Conservation (phyloP, 768 basidiomycete species). For the Leccinum obscurum region DNA sequence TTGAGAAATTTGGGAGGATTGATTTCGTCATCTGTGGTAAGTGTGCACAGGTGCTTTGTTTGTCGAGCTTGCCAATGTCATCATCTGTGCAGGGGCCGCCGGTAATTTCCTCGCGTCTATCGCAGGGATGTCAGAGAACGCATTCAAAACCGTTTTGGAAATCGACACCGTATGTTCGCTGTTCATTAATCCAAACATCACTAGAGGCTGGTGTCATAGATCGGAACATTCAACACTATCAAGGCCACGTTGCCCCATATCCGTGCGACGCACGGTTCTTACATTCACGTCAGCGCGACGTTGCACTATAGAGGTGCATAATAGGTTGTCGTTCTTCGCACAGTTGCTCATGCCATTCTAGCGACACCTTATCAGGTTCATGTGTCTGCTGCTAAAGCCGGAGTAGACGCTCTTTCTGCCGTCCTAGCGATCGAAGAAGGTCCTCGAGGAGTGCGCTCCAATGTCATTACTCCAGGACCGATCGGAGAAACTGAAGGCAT, state of each 20-base stretch:
- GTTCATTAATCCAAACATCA: background rate
- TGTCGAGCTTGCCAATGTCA: background rate
- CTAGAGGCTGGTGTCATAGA: slow-evolving; percentile 38
- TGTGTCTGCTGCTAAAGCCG: slow-evolving; percentile 94
- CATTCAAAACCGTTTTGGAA: slow-evolving; percentile 88
- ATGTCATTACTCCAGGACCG: slow-evolving; percentile 81
- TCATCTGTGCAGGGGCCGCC: slow-evolving; percentile 68
- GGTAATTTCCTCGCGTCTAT: slow-evolving; percentile 96
- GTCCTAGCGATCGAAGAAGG: slow-evolving; percentile 94
- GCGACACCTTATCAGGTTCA: slow-evolving; percentile 87
- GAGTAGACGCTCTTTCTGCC: slow-evolving; percentile 82
- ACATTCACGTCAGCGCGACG: slow-evolving; percentile 88
- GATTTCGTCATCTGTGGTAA: slow-evolving; percentile 94
- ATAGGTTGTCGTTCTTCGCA: background rate
- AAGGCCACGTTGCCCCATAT: slow-evolving; percentile 85
- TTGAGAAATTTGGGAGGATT: slow-evolving; percentile 79
- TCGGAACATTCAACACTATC: slow-evolving; percentile 93
- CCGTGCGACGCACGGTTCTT: slow-evolving; percentile 71
- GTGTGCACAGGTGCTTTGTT: slow-evolving; percentile 16
- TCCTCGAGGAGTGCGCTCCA: slow-evolving; percentile 90
- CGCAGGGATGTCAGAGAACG: slow-evolving; percentile 36
- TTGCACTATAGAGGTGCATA: slow-evolving; percentile 75
- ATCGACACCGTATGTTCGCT: slow-evolving; percentile 76
- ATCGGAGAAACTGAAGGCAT: slow-evolving; percentile 79
- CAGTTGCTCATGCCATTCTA: slow-evolving; percentile 26